phyloP scores from a whole-genome alignment of 495 filamentous ascomycete species.

The Elaphomyces granulatus region DNA sequence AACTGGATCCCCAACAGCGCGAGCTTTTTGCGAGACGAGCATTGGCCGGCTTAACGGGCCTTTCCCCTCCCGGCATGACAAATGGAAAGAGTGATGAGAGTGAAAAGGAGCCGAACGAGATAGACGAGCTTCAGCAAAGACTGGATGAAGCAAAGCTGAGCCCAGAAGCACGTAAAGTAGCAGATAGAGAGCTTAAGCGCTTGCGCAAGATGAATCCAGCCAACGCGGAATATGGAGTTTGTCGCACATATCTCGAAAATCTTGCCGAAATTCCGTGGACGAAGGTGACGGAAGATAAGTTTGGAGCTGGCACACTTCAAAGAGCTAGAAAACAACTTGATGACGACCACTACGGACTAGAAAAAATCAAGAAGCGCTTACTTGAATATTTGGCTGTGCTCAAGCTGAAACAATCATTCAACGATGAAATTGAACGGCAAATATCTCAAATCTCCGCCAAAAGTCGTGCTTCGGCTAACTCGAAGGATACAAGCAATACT shows the following conservation, averaged over 20 bases:
- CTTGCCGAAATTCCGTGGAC: constrained; percentile 92
- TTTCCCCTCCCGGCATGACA: constrained; percentile 35
- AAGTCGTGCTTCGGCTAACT: constrained; percentile 30
- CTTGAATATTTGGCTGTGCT: constrained; percentile 94
- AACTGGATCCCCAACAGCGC: constrained; percentile 37
- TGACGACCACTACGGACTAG: constrained; percentile 90
- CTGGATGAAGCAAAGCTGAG: constrained; percentile 67
- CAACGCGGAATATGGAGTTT: constrained; percentile 90
- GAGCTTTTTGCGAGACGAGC: constrained; percentile 37
- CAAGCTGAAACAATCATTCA: constrained; percentile 80
- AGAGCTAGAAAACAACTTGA: constrained; percentile 81
- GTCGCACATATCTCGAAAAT: constrained; percentile 88
- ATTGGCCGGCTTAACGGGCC: constrained; percentile 36
- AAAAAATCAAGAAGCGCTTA: constrained; percentile 94
- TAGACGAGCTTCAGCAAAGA: constrained; percentile 84
- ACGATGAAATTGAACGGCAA: constrained; percentile 61
- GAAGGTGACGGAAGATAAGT: constrained; percentile 68
- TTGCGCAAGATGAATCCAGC: constrained; percentile 89
- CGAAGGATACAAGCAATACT: constrained; percentile 23
- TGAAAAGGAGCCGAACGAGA: constrained; percentile 63
- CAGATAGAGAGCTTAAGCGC: constrained; percentile 74
- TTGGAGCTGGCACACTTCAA: constrained; percentile 66
- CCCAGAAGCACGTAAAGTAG: constrained; percentile 67
- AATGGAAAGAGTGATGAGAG: constrained; percentile 39
- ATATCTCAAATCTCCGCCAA: constrained; percentile 54